Percentiles rank a stretch among this genome's conserved stretches.
phyloP scores from a whole-genome alignment of 148 eudicot genomes.

The Chenopodium suecicum region DNA sequence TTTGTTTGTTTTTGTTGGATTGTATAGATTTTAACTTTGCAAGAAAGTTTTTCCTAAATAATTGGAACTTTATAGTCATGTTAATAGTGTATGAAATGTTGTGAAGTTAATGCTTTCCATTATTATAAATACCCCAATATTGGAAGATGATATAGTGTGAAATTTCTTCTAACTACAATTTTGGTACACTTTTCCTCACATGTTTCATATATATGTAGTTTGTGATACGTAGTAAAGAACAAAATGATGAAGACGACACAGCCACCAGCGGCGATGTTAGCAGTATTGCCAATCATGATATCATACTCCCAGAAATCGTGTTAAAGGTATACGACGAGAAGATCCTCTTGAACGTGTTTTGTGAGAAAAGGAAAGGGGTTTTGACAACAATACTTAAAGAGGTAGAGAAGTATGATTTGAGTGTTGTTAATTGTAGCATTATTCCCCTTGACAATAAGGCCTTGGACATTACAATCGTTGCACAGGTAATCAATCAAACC shows the following conservation, averaged over 20 bases:
- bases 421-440: background rate
- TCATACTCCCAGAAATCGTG: background rate
- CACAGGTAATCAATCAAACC: background rate
- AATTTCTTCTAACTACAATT: too few species aligned
- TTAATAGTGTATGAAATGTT: too few species aligned
- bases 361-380: background rate
- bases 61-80: too few species aligned
- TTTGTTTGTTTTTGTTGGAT: too few species aligned
- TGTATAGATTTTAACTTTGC: too few species aligned
- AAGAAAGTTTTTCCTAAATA: too few species aligned
- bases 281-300: too few species aligned
- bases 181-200: too few species aligned
- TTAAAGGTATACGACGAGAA: background rate
- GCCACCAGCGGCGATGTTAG: background rate
- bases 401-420: background rate
- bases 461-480: constrained; percentile 11
- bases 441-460: constrained; percentile 2
- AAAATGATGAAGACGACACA: background rate
- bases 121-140: too few species aligned
- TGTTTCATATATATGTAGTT: background rate
- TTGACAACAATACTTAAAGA: background rate
- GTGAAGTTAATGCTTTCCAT: too few species aligned
- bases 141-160: too few species aligned
- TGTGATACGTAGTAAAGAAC: background rate
- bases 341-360: background rate